Evolutionary conservation across 2,329 filamentous ascomycete species (phyloP).

Genomic region (Aureobasidium sp.): DNA sequence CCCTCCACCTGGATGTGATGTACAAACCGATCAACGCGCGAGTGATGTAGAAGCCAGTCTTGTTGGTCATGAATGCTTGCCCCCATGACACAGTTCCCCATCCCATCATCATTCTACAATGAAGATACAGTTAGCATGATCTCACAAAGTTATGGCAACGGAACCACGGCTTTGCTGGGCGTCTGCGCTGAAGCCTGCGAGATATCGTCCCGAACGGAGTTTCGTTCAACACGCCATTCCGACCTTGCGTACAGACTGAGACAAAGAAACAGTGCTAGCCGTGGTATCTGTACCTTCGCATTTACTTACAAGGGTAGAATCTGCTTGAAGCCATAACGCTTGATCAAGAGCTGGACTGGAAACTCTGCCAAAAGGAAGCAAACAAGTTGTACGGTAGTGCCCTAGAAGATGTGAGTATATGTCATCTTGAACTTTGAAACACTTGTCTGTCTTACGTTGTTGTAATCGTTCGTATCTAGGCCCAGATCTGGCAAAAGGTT

Average conservation of each 20-base stretch:
- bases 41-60: conserved; percentile 14
- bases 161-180: no score
- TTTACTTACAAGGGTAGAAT: conserved; percentile 9
- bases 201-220: no score
- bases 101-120: conserved; percentile 12
- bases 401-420: conserved; percentile 18
- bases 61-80: conserved; percentile 14
- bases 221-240: no score
- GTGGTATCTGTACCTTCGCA: no score
- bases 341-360: conserved; percentile 16
- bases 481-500: conserved; percentile 15
- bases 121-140: no score
- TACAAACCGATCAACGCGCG: conserved; percentile 13
- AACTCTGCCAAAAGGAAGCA: conserved; percentile 15
- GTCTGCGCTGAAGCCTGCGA: no score
- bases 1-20: rapidly evolving
- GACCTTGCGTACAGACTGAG: no score
- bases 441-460: conserved; percentile 12
- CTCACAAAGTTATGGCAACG: no score
- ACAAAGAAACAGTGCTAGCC: no score
- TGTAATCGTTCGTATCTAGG: conserved; percentile 16
- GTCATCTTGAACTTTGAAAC: conserved; percentile 18
- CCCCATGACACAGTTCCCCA: conserved; percentile 14
- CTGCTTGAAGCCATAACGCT: conserved; percentile 16
- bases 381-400: conserved; percentile 13